Base-by-base conservation (phyloP, 2,329 filamentous ascomycete genomes). In the Sporothrix protearum region DNA sequence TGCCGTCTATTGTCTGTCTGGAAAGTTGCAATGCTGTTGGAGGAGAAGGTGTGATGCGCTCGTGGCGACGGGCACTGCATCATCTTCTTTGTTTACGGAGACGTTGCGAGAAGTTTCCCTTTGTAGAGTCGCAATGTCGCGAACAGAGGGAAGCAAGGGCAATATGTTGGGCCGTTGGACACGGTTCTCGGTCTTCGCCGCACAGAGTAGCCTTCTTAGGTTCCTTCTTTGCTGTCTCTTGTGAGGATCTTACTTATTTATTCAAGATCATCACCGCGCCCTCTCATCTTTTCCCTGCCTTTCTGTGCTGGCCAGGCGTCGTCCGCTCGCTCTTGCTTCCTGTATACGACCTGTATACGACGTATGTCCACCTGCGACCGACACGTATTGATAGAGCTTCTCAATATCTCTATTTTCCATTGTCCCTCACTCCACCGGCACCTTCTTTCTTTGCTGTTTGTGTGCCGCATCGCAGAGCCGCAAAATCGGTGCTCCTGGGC, bases 261-360 rank as follows among this genome's bases (percentile, higher is more conserved):
- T 33, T 59, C 16, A 36, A 42, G 57, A 63, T 63, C 57, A 25
- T n/a, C 57, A n/a, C 33, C 33, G 36, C n/a, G 33, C 16, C 19
- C n/a, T 14, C 30, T 25, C 33, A 6, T 14, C 25, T n/a, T 39
- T 61, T 39, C 33, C 28, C 36, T 39, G 33, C n/a, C 25, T 63
- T 42, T 22, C 33, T 25, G 33, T 22, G n/a, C 33, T 63, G 57
- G 57, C 57, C 16, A 63, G 57, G 57, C 57, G 57, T 42, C 30
- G 33, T 63, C 42, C 57, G 19, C 33, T 63, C 9, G 33, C 19
- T 25, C 61, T 61, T 64, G 61, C 39, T 22, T 64, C 22, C 39
- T 39, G 61, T 64, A 64, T 64, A 10, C 25, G 61, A 47, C 22
- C 39, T 39, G 61, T 64, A 64, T 64, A 10, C 25, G 61, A 47